Base-by-base conservation (phyloP, 2,329 filamentous ascomycete genomes). In the Dothiorella sarmentorum region DNA sequence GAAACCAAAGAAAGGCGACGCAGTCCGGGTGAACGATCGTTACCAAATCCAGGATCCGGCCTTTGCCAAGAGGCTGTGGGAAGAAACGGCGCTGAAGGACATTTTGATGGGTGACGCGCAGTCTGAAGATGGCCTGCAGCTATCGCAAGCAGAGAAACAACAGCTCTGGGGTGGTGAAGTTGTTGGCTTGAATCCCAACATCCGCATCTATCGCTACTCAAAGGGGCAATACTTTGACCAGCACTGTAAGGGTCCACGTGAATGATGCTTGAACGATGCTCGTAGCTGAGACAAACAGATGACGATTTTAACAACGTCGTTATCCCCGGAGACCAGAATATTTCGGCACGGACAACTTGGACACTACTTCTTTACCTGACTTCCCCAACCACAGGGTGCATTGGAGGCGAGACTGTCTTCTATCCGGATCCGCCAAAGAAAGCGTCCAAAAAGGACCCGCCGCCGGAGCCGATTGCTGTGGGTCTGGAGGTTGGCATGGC, bases 401-500 rank as follows among this genome's bases (percentile, higher is more conserved):
- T 83, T 20, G 93, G 93, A 20, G 93, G 93, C 29, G 90, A 96
- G 73, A 97, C 93, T 0, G 90, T 94, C 29, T 97, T 97, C 73
- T 95, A 95, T 69, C 89, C 90, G 0, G 85, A 89, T n/a, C 74
- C 77, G 11, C 71, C 79, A 2, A 69, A 78, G 17, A 80, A 75
- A 56, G 75, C 74, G 62, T 71, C 71, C 63, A 71, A 73, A 59
- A 71, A 72, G 13, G 64, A 69, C 56, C 70, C 71, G 59, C 67
- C 75, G 61, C 64, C 72, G 17, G 83, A 89, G 65, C 89, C 88
- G 17, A 82, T 96, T 52, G 80, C 85, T 1, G 85, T 95, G 6
- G 81, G 81, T 0, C 83, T 89, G 10, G 90, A 96, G 71, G 87
- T 87, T n/a, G 93, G 93, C 2, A 88, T 93, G 81, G 82, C 91